Percentiles rank a stretch among this genome's conserved stretches.
Conservation (phyloP, 1,139 yeast species). For the Taphrina flavorubra region DNA sequence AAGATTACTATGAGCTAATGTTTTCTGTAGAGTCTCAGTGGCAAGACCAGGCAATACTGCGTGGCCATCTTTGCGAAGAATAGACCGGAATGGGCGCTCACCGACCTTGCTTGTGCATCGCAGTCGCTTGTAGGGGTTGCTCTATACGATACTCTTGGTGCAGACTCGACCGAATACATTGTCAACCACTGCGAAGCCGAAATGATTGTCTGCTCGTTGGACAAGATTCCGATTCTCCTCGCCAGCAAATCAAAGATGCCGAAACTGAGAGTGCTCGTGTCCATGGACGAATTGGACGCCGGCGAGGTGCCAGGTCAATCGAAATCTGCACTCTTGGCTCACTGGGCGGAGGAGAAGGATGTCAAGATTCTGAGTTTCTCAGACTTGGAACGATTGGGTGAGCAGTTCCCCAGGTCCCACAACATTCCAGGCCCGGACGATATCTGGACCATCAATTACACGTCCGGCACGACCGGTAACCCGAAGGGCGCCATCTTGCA, state of each 20-base stretch:
- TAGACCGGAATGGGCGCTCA: slow-evolving; percentile 63
- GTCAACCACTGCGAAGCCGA: slow-evolving; percentile 64
- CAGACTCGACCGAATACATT: slow-evolving; percentile 64
- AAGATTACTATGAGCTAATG: slow-evolving; percentile 41
- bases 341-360: slow-evolving; percentile 53
- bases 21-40: slow-evolving; percentile 46
- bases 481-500: slow-evolving; percentile 76
- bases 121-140: slow-evolving; percentile 64
- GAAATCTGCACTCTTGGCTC: slow-evolving; percentile 49
- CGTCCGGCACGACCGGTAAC: slow-evolving; percentile 77
- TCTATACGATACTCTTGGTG: slow-evolving; percentile 68
- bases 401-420: slow-evolving; percentile 56
- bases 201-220: slow-evolving; percentile 59
- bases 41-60: slow-evolving; percentile 52
- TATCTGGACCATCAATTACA: slow-evolving; percentile 70
- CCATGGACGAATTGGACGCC: slow-evolving; percentile 55
- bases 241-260: slow-evolving; percentile 53
- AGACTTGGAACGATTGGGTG: slow-evolving; percentile 60
- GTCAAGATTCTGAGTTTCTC: slow-evolving; percentile 56
- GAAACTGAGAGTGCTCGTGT: slow-evolving; percentile 57
- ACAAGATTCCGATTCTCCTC: slow-evolving; percentile 57
- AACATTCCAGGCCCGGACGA: slow-evolving; percentile 63
- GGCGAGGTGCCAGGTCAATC: slow-evolving; percentile 47
- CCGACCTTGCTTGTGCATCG: slow-evolving; percentile 65
- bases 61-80: slow-evolving; percentile 66